Percentiles rank a stretch among this genome's conserved stretches.
These are phyloP conservation scores for Suillus fuscotomentosus DNA, from an alignment of 768 basidiomycete genomes.

Conservation along the genomic window DNA sequence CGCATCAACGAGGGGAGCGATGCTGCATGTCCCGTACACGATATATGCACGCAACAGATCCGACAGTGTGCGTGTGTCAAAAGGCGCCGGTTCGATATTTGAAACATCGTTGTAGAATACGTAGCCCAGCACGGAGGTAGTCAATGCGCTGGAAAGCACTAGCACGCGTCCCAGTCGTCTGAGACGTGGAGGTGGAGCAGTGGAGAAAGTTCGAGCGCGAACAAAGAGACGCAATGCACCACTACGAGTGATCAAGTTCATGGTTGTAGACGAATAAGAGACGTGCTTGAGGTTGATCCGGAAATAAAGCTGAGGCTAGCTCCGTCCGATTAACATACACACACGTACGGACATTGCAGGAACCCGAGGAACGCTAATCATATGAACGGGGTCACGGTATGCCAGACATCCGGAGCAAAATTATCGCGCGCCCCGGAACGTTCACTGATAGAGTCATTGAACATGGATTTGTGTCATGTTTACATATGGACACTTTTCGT, in stretches of 20 bases:
- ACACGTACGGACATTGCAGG: not conserved
- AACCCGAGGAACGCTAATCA: not conserved
- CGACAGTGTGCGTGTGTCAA: not conserved
- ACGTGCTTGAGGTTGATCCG: not conserved
- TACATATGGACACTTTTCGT: too few species aligned
- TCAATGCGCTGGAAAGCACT: conserved; percentile 2
- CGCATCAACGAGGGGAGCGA: conserved; percentile 73
- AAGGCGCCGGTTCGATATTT: not conserved
- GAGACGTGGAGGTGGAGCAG: not conserved
- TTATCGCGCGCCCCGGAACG: not conserved
- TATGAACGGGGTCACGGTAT: not conserved
- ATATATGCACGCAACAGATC: conserved; percentile 56
- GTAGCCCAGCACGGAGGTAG: not conserved
- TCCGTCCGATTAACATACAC: not conserved
- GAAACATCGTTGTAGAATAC: not conserved
- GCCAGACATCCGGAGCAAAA: not conserved
- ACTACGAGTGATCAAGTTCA: not conserved
- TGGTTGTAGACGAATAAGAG: not conserved
- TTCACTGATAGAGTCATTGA: not conserved
- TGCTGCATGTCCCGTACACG: conserved; percentile 80
- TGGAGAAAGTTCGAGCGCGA: not conserved
- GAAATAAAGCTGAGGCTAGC: not conserved
- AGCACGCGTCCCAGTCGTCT: not conserved
- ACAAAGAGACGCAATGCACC: not conserved
- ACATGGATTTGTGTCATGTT: not conserved